These are phyloP conservation scores for Taxillus chinensis DNA, from an alignment of 164 flowering plant genomes.

Conservation along the genomic window DNA sequence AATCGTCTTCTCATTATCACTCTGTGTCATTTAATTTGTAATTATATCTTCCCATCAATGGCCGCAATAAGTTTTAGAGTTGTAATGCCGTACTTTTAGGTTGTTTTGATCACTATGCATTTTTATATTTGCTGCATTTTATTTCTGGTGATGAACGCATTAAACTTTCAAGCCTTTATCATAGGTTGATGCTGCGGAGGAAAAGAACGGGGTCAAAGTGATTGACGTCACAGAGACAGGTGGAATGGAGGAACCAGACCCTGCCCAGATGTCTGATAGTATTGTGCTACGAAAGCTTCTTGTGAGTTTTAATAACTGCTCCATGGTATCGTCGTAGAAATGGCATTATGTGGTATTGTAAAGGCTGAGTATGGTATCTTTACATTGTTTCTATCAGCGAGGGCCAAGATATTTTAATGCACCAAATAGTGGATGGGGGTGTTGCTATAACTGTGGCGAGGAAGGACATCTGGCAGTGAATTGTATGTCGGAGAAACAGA, in stretches of 20 bases:
- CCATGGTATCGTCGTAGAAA: neutral
- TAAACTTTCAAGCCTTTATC: neutral
- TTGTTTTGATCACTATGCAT: too few relatives aligned
- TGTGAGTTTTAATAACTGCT: constrained; percentile 30
- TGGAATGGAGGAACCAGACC: constrained; percentile 14
- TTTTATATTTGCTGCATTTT: too few relatives aligned
- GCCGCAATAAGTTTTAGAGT: too few relatives aligned
- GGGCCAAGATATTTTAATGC: constrained; percentile 73
- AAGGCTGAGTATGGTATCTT: neutral
- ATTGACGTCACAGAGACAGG: constrained; percentile 7
- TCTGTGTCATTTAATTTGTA: too few relatives aligned
- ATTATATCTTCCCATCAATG: too few relatives aligned
- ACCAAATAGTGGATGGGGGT: constrained; percentile 30
- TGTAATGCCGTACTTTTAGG: too few relatives aligned
- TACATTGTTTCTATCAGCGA: constrained; percentile 21
- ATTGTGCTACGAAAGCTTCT: constrained; percentile 43
- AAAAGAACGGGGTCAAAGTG: constrained; percentile 8
- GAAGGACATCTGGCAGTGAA: constrained; percentile 40
- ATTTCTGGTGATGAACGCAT: too few relatives aligned
- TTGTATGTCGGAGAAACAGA: constrained; percentile 38
- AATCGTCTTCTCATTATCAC: too few relatives aligned
- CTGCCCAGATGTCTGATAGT: constrained; percentile 29
- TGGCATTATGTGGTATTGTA: neutral
- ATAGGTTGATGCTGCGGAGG: constrained; percentile 5
- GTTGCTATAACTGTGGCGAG: constrained; percentile 57